Percentiles rank a stretch among this genome's conserved stretches.
These are phyloP conservation scores for Sonneratia alba DNA, from an alignment of 345 rosid genomes.

Conservation along the genomic window DNA sequence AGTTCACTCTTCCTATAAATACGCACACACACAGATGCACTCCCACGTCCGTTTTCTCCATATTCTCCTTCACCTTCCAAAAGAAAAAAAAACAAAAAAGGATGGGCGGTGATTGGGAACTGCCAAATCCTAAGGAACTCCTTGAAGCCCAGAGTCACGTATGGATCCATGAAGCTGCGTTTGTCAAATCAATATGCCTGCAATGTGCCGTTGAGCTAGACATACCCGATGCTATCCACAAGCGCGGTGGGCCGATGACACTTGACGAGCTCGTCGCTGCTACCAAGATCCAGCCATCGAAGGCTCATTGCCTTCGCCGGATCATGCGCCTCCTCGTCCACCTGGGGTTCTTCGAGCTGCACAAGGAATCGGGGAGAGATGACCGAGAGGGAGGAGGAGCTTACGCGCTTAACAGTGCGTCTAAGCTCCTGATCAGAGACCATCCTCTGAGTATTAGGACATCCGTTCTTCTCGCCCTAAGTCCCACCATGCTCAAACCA, in stretches of 20 bases:
- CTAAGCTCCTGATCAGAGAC: conserved; percentile 18
- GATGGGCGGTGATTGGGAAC: too few relatives aligned
- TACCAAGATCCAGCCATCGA: conserved; percentile 12
- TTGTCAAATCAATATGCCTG: conserved; percentile 26
- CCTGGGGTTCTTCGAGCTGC: conserved; percentile 25
- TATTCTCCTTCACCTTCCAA: too few relatives aligned
- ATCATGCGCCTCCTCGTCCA: conserved; percentile 31
- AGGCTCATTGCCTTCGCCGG: conserved; percentile 15
- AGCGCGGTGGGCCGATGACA: conserved; percentile 28
- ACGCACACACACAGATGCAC: too few relatives aligned
- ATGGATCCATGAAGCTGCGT: conserved; percentile 14
- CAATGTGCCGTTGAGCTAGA: conserved; percentile 29
- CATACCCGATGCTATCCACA: conserved; percentile 32
- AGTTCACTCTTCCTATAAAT: too few relatives aligned
- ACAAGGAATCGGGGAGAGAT: neutral
- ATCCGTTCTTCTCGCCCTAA: neutral
- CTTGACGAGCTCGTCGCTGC: conserved; percentile 14
- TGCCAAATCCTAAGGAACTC: neutral
- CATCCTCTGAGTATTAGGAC: neutral
- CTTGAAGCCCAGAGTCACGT: conserved; percentile 24
- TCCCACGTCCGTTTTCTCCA: too few relatives aligned
- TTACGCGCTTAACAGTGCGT: conserved; percentile 15
- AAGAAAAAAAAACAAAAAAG: too few relatives aligned
- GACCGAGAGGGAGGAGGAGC: conserved; percentile 4
- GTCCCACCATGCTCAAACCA: conserved; percentile 8